Percentiles rank a stretch among this genome's conserved stretches.
These are phyloP conservation scores for Corchorus capsularis DNA, from an alignment of 345 rosid genomes.

Conservation along the genomic window DNA sequence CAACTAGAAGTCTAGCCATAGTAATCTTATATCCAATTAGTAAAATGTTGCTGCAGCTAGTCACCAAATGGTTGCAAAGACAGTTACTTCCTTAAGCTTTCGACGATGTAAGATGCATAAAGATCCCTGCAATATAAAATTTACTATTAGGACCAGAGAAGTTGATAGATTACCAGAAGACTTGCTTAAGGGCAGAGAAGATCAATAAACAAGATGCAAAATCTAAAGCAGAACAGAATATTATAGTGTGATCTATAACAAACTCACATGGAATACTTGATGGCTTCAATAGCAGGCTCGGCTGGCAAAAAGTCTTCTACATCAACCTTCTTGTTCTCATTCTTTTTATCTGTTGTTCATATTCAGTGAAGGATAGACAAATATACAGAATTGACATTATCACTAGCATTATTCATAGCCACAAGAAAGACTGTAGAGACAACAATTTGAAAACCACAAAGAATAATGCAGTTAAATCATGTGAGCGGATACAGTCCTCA, in stretches of 20 bases:
- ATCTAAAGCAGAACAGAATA: not conserved
- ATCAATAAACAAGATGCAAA: not conserved
- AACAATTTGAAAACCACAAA: not conserved
- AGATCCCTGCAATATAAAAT: conserved; percentile 76
- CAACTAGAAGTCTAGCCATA: not conserved
- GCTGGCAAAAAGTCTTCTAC: conserved; percentile 94
- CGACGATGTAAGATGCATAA: conserved; percentile 87
- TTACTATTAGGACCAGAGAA: not conserved
- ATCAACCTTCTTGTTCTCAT: conserved; percentile 93
- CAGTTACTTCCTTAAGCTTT: conserved; percentile 77
- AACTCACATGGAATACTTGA: conserved; percentile 88
- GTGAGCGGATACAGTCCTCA: conserved; percentile 86
- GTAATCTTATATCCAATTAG: not conserved
- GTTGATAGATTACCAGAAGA: conserved; percentile 3
- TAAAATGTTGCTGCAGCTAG: not conserved
- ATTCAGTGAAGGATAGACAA: conserved; percentile 37
- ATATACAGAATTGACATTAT: not conserved
- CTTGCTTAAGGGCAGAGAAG: not conserved
- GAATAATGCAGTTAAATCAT: not conserved
- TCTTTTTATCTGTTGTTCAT: conserved; percentile 79
- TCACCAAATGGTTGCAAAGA: not conserved
- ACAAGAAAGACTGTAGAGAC: not conserved
- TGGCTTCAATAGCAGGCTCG: conserved; percentile 69
- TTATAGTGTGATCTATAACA: not conserved
- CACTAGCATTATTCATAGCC: not conserved